A percentile compares a stretch with the other conserved stretches of the same genome.
Evolutionary conservation across 148 eudicot species (phyloP).

Genomic region (Bassia scoparia): DNA sequence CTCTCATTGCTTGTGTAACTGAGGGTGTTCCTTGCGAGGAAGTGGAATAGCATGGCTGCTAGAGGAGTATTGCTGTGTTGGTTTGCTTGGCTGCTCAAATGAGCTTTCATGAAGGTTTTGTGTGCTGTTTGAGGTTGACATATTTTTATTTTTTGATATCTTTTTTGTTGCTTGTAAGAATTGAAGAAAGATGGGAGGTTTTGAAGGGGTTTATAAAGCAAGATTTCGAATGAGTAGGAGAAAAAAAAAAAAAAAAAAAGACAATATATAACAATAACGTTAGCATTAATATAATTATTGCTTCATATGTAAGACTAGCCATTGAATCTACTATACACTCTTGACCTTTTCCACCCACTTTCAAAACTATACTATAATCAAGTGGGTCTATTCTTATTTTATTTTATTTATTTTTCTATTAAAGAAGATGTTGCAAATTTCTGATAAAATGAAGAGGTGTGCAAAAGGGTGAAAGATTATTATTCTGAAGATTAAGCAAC

Average conservation of each 20-base stretch:
- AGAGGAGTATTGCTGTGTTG: not conserved
- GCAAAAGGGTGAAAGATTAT: slow-evolving; percentile 15
- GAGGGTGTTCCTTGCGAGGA: slow-evolving; percentile 66
- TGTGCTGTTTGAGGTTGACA: slow-evolving; percentile 45
- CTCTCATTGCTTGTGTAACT: slow-evolving; percentile 45
- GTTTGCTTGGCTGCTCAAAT: not conserved
- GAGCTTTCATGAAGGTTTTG: slow-evolving; percentile 24
- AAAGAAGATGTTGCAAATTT: not conserved
- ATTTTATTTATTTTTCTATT: not conserved
- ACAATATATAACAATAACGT: not conserved
- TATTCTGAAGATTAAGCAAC: slow-evolving; percentile 26
- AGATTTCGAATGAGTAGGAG: slow-evolving; percentile 11
- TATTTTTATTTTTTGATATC: slow-evolving; percentile 12
- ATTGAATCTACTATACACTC: not conserved
- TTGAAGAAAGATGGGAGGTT: not conserved
- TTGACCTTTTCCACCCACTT: not conserved
- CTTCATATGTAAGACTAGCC: slow-evolving; percentile 9
- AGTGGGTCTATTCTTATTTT: not conserved
- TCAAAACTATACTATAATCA: too few relatives aligned
- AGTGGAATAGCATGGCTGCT: slow-evolving; percentile 45
- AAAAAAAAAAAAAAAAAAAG: slow-evolving; percentile 17
- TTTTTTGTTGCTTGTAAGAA: too few relatives aligned
- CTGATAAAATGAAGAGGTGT: not conserved
- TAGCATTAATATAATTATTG: slow-evolving; percentile 15
- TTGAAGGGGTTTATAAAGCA: slow-evolving; percentile 19